phyloP scores from a whole-genome alignment of 1,139 yeast species.

The Yamadazyma jaroonii region DNA sequence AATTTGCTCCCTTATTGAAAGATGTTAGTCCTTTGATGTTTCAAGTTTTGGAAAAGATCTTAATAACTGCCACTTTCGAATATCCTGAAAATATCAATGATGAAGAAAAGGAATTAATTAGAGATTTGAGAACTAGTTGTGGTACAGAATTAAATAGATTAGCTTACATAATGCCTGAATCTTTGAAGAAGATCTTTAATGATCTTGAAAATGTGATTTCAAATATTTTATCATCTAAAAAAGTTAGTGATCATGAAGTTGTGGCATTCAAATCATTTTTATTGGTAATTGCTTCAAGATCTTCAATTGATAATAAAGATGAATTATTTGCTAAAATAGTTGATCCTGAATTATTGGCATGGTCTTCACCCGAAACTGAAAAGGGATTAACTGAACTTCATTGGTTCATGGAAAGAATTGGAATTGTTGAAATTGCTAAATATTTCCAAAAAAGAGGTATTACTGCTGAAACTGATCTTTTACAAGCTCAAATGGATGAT shows the following conservation, averaged over 20 bases:
- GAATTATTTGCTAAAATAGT: slow-evolving; percentile 82
- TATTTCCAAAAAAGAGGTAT: slow-evolving; percentile 85
- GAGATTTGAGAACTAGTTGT: slow-evolving; percentile 87
- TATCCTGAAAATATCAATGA: slow-evolving; percentile 67
- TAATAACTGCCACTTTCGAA: slow-evolving; percentile 83
- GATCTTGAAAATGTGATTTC: slow-evolving; percentile 83
- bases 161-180: slow-evolving; percentile 92
- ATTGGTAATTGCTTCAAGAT: slow-evolving; percentile 86
- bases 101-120: slow-evolving; percentile 74
- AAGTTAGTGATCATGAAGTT: slow-evolving; percentile 84
- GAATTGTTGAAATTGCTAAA: slow-evolving; percentile 88
- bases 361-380: slow-evolving; percentile 91
- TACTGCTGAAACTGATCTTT: slow-evolving; percentile 68
- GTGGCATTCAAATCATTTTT: slow-evolving; percentile 92
- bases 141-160: slow-evolving; percentile 93
- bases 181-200: slow-evolving; percentile 72
- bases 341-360: slow-evolving; percentile 86
- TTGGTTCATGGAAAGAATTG: slow-evolving; percentile 98
- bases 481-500: slow-evolving; percentile 87
- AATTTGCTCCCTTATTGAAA: slow-evolving; percentile 88
- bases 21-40: slow-evolving; percentile 74
- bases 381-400: slow-evolving; percentile 86
- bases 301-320: slow-evolving; percentile 65
- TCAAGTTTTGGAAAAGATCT: slow-evolving; percentile 78
- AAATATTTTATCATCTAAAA: slow-evolving; percentile 62